Evolutionary conservation across 768 basidiomycete genomes (phyloP).

Genomic region (Strobilomyces echinocephalus): DNA sequence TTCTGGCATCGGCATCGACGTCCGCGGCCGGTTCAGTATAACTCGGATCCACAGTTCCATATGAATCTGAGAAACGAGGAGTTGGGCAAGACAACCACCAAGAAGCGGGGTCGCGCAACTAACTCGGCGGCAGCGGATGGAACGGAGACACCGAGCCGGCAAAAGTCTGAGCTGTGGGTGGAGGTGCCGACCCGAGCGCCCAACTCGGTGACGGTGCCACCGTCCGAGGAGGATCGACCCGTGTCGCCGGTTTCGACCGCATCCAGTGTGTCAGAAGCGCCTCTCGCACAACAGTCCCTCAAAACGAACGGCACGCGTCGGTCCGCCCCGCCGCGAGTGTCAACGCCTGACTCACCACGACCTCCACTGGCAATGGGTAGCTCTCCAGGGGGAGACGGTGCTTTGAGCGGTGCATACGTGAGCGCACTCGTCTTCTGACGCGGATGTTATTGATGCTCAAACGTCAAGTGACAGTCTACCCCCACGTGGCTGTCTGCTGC

Average conservation of each 20-base stretch:
- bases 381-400: constrained; percentile 17
- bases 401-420: constrained; percentile 23
- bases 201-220: constrained; percentile 23
- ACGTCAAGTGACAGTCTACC: constrained; percentile 35
- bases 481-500: constrained; percentile 71
- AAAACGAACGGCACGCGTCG: constrained; percentile 52
- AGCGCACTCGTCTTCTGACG: constrained; percentile 17
- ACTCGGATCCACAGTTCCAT: constrained; percentile 69
- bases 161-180: constrained; percentile 34
- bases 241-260: constrained; percentile 68
- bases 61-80: constrained; percentile 55
- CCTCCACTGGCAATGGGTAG: constrained; percentile 6
- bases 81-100: constrained; percentile 45
- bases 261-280: constrained; percentile 71
- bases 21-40: constrained; percentile 78
- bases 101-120: constrained; percentile 40
- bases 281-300: constrained; percentile 57
- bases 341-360: constrained; percentile 26
- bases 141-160: constrained; percentile 49
- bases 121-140: constrained; percentile 32
- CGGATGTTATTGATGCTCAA: constrained; percentile 32
- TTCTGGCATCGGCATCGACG: constrained; percentile 85
- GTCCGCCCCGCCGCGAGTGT: constrained; percentile 19
- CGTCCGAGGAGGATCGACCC: constrained; percentile 48
- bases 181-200: constrained; percentile 34